phyloP scores from a whole-genome alignment of 768 basidiomycete genomes.

The Sutorius australiensis region DNA sequence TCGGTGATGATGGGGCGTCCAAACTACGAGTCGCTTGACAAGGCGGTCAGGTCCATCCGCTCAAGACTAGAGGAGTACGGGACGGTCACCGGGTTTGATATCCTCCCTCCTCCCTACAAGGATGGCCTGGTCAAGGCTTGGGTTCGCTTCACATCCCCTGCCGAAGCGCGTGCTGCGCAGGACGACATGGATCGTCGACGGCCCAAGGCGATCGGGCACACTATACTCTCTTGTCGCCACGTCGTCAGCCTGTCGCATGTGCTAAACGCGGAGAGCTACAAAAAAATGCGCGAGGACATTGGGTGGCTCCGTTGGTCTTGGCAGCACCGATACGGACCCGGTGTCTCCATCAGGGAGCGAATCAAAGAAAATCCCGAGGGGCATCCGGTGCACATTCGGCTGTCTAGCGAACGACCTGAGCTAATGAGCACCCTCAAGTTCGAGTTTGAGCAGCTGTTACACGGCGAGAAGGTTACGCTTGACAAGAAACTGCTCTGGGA shows the following conservation, averaged over 20 bases:
- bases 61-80: conserved; percentile 38
- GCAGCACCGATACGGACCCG: conserved; percentile 26
- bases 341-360: conserved; percentile 30
- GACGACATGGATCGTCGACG: conserved; percentile 44
- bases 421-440: conserved; percentile 54
- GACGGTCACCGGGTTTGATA: conserved; percentile 39
- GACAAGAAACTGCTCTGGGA: conserved; percentile 63
- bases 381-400: conserved; percentile 36
- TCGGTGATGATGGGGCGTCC: conserved; percentile 51
- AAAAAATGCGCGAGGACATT: conserved; percentile 44
- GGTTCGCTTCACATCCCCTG: conserved; percentile 50
- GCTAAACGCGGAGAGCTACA: conserved; percentile 38
- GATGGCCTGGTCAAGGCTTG: conserved; percentile 49
- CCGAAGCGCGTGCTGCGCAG: conserved; percentile 51
- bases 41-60: conserved; percentile 37
- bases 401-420: conserved; percentile 49
- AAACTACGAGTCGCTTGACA: conserved; percentile 38
- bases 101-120: conserved; percentile 48
- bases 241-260: conserved; percentile 48
- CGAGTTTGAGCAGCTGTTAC: conserved; percentile 57
- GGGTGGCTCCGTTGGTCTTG: conserved; percentile 39
- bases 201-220: conserved; percentile 44
- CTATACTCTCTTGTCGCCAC: conserved; percentile 48
- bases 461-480: conserved; percentile 54
- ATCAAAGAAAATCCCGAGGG: conserved; percentile 5